Conservation (phyloP, 192 early-diverging fungal genomes). For the Backusella westeae region DNA sequence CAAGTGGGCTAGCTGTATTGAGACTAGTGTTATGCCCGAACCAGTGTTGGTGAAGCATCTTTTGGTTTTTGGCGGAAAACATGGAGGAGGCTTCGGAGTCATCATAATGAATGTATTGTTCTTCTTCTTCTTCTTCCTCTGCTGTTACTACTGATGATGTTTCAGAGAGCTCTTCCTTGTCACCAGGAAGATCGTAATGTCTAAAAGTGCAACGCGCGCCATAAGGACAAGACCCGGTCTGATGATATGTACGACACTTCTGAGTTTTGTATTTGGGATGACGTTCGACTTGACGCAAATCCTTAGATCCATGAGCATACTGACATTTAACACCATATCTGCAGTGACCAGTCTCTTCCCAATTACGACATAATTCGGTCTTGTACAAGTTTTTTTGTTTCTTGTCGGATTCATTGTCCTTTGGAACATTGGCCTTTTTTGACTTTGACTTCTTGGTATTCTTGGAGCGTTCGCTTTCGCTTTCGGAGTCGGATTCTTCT, state of each 20-base stretch:
- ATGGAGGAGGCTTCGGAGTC: background rate
- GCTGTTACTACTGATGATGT: background rate
- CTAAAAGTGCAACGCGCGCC: constrained; percentile 95
- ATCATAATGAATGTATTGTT: background rate
- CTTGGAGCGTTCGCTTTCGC: background rate
- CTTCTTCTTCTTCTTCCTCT: background rate
- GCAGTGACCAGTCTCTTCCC: constrained; percentile 43
- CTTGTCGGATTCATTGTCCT: constrained; percentile 26
- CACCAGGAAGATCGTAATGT: constrained; percentile 43
- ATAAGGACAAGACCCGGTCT: constrained; percentile 88
- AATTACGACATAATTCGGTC: constrained; percentile 49
- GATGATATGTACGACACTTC: constrained; percentile 87
- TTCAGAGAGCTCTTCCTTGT: background rate
- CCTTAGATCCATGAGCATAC: constrained; percentile 84
- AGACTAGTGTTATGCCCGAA: background rate
- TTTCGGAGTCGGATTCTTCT: constrained; percentile 13
- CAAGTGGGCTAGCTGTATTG: background rate
- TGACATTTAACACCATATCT: constrained; percentile 92
- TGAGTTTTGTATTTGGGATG: constrained; percentile 97
- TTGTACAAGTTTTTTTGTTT: constrained; percentile 35
- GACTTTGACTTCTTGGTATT: background rate
- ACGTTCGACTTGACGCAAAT: constrained; percentile 77
- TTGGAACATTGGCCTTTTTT: background rate
- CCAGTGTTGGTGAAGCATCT: background rate
- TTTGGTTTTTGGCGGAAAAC: background rate